Percentiles rank a stretch among this genome's conserved stretches.
Conservation (phyloP, 2,329 filamentous ascomycete species). For the Dothiorella sarmentorum region DNA sequence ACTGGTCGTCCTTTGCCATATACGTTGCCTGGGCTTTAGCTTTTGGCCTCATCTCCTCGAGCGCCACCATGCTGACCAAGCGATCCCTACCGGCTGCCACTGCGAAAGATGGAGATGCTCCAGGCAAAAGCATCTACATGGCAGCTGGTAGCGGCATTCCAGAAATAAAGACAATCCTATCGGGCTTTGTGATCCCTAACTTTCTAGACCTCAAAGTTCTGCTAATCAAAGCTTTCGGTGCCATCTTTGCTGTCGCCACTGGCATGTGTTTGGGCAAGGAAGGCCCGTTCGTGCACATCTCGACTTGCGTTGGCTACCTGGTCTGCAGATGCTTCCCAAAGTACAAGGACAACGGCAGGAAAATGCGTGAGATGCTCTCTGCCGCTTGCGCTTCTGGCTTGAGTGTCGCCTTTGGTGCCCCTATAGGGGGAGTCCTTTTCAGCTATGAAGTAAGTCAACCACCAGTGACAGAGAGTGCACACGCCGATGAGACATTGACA, state of each 20-base stretch:
- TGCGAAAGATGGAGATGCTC: conserved; percentile 30
- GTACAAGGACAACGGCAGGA: conserved; percentile 55
- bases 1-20: conserved; percentile 44
- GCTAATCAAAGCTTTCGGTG: conserved; percentile 56
- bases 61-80: conserved; percentile 51
- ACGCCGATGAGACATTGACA: too few relatives aligned
- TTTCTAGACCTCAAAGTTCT: conserved; percentile 56
- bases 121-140: conserved; percentile 57
- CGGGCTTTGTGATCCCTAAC: conserved; percentile 58
- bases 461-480: too few relatives aligned
- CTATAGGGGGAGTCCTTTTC: conserved; percentile 60
- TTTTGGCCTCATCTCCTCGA: conserved; percentile 50
- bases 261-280: conserved; percentile 62
- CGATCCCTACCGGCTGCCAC: conserved; percentile 46
- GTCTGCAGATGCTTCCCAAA: conserved; percentile 53
- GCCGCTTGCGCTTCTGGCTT: conserved; percentile 57
- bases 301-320: conserved; percentile 55
- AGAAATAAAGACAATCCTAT: conserved; percentile 60
- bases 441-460: conserved; percentile 47
- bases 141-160: conserved; percentile 58
- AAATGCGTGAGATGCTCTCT: conserved; percentile 57
- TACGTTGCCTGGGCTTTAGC: conserved; percentile 49
- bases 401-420: conserved; percentile 60
- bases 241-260: conserved; percentile 56
- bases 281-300: conserved; percentile 61